Evolutionary conservation across 2,329 filamentous ascomycete genomes (phyloP), one percentile per base, ranked within the genome.

Genomic region (Penicillium sp.): DNA sequence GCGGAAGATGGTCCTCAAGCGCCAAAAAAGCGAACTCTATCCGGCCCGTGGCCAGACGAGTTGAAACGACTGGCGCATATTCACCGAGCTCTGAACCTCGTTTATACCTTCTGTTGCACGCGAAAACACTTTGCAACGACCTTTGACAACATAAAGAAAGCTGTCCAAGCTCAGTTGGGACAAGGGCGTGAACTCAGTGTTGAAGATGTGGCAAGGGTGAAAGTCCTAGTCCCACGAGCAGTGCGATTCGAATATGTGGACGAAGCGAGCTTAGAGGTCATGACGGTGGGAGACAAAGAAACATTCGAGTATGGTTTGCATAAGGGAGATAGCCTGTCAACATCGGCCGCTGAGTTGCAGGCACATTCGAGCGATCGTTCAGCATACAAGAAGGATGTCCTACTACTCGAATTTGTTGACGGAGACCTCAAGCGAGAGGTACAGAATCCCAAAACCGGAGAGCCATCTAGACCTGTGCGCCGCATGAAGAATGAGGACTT

Each of bases 81-180:
- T 0, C 89, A 97, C 69, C 83, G 85, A 55, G 93, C 94, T 1
- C 75, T 99, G 54, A 99, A 96, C 63, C 76, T 97, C 1, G 90
- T 97, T 0, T 96, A 90, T 64, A 97, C 94, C 0, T 97, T 99
- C 68, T 95, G 90, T 75, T 94, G 86, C 68, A 93, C 93, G 1
- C 85, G 94, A 42, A 96, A 95, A 68, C 89, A 97, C 64, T 81
- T 97, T 26, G 86, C 89, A 0, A 97, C 94, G 0, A 96, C 93
- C 0, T 90, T 96, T 60, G 88, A 94, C 15, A 96, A 88, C 6
- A 88, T 99, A 43, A 90, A 86, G 62, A 82, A 85, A 8, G 84
- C 93, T 0, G 93, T 97, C 0, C 90, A 96, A 70, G 83, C 83
- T 0, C 90, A 96, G 66, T 91, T 85, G 54, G 86, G 88, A 5